Evolutionary conservation across 1,284 basidiomycete genomes (phyloP).

Genomic region (Exobasidium rhododendri): DNA sequence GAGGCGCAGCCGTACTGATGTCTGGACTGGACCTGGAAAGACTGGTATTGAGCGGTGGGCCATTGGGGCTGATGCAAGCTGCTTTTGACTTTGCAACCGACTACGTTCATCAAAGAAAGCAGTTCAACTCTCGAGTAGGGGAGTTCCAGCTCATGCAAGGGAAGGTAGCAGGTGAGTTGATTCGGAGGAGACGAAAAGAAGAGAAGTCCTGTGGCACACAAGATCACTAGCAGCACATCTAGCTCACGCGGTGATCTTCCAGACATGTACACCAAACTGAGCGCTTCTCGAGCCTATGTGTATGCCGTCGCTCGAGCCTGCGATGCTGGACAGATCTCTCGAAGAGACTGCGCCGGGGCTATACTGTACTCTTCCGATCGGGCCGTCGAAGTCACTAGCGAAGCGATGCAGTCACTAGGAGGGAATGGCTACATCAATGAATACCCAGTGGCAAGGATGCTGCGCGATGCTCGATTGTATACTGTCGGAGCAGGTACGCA

Average conservation of each 20-base stretch:
- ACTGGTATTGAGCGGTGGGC: conserved; percentile 83
- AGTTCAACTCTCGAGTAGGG: conserved; percentile 82
- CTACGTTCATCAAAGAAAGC: conserved; percentile 85
- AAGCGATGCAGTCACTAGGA: conserved; percentile 43
- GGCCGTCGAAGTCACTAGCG: conserved; percentile 36
- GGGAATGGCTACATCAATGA: conserved; percentile 43
- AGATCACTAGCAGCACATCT: too few species aligned
- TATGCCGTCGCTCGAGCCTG: conserved; percentile 67
- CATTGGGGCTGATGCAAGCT: conserved; percentile 79
- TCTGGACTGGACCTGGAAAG: conserved; percentile 88
- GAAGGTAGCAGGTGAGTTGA: conserved; percentile 56
- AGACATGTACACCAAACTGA: conserved; percentile 94
- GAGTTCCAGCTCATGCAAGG: conserved; percentile 96
- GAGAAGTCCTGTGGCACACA: too few species aligned
- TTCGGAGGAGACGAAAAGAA: neutral
- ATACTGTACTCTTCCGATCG: conserved; percentile 41
- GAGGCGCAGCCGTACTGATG: conserved; percentile 85
- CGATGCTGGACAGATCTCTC: conserved; percentile 42
- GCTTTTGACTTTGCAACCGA: conserved; percentile 83
- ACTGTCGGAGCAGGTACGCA: conserved; percentile 47
- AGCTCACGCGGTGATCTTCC: too few species aligned
- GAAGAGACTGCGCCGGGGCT: conserved; percentile 58
- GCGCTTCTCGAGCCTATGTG: conserved; percentile 82
- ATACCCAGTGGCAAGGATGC: conserved; percentile 33
- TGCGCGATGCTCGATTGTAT: conserved; percentile 42